phyloP scores from a whole-genome alignment of 495 filamentous ascomycete genomes.

The Bryoglossum gracile region DNA sequence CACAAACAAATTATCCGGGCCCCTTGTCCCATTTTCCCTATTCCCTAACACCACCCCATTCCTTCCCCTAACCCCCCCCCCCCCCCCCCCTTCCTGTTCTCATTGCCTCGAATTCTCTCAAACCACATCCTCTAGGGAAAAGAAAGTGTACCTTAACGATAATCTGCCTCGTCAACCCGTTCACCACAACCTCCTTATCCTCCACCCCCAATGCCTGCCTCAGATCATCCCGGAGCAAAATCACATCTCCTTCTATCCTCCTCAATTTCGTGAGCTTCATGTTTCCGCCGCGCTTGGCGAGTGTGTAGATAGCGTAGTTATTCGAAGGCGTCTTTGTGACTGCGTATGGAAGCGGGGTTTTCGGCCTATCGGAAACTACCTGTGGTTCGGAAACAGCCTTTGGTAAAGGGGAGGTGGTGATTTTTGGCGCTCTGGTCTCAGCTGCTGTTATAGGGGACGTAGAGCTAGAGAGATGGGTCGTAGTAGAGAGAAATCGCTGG shows the following conservation, averaged over 20 bases:
- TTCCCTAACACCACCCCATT: neutral
- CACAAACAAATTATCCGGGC: neutral
- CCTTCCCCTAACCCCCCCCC: neutral
- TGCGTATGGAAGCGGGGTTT: too few species aligned
- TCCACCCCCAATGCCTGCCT: conserved; percentile 36
- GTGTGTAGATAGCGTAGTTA: conserved; percentile 72
- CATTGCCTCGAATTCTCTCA: neutral
- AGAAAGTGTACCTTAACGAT: conserved; percentile 49
- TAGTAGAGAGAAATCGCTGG: conserved; percentile 27
- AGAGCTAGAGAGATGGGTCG: too few species aligned
- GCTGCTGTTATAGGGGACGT: conserved; percentile 15
- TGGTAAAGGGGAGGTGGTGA: conserved; percentile 31
- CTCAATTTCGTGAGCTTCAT: conserved; percentile 66
- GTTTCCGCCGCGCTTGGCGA: conserved; percentile 69
- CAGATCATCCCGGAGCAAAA: conserved; percentile 46
- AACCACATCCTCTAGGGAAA: neutral
- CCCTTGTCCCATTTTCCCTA: neutral
- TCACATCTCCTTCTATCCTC: conserved; percentile 66
- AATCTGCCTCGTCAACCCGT: conserved; percentile 55
- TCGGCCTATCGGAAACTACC: too few species aligned
- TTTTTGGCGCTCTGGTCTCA: too few species aligned
- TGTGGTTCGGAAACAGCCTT: too few species aligned
- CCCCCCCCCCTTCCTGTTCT: neutral
- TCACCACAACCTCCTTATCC: conserved; percentile 41
- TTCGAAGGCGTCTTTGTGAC: conserved; percentile 63